A percentile compares a stretch with the other conserved stretches of the same genome.
Conservation (phyloP, 192 early-diverging fungal species). For the Entomortierella parvispora region DNA sequence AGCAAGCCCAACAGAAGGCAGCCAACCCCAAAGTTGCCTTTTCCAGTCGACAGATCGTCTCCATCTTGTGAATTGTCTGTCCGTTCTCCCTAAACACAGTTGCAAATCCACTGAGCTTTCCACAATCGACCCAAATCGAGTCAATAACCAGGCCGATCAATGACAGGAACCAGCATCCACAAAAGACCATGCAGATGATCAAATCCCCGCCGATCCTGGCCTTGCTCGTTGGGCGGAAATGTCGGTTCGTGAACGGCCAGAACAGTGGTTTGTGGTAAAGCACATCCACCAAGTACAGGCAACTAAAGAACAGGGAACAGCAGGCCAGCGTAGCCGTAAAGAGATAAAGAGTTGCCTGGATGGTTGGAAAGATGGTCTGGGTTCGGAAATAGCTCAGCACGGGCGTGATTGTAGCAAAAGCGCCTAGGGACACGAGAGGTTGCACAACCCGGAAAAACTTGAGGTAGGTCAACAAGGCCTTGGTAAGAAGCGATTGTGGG, state of each 20-base stretch:
- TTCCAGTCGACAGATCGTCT: slow-evolving; percentile 31
- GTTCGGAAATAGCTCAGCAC: slow-evolving; percentile 33
- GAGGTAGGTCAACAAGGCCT: slow-evolving; percentile 34
- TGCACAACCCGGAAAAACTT: slow-evolving; percentile 41
- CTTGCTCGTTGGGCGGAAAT: slow-evolving; percentile 33
- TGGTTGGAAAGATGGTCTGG: slow-evolving; percentile 43
- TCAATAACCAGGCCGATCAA: slow-evolving; percentile 39
- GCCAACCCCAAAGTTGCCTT: slow-evolving; percentile 41
- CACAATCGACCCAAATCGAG: slow-evolving; percentile 38
- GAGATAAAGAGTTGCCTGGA: slow-evolving; percentile 45
- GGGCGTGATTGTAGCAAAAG: slow-evolving; percentile 42
- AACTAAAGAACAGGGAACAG: slow-evolving; percentile 42
- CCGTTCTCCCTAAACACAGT: slow-evolving; percentile 18
- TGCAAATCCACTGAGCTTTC: slow-evolving; percentile 18
- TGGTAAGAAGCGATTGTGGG: slow-evolving; percentile 29
- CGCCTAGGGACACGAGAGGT: slow-evolving; percentile 24
- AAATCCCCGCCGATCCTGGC: slow-evolving; percentile 44
- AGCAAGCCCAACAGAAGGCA: slow-evolving; percentile 39
- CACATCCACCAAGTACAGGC: slow-evolving; percentile 35
- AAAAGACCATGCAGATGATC: slow-evolving; percentile 47
- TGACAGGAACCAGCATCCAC: slow-evolving; percentile 46
- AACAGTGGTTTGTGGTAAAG: slow-evolving; percentile 42
- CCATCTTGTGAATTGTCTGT: slow-evolving; percentile 2
- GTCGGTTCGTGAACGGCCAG: slow-evolving; percentile 44
- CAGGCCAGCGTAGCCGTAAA: slow-evolving; percentile 29